Evolutionary conservation across 2,329 filamentous ascomycete genomes (phyloP).

Genomic region (Aureobasidium sp.): DNA sequence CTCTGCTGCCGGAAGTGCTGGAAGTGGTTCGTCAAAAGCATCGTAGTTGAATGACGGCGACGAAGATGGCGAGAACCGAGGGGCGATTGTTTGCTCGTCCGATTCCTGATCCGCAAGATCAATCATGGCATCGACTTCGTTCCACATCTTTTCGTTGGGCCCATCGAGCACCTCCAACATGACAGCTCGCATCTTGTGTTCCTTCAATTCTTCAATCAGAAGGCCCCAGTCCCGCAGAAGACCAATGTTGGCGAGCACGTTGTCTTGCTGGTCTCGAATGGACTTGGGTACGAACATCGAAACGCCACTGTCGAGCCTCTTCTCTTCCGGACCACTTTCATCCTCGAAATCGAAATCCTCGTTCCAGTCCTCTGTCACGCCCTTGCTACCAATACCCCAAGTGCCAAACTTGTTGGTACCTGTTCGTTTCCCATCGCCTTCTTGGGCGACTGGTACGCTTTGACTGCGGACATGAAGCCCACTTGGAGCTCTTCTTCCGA

Average conservation of each 20-base stretch:
- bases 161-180: slow-evolving; percentile 60
- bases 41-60: slow-evolving; percentile 52
- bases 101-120: slow-evolving; percentile 66
- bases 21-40: slow-evolving; percentile 47
- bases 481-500: slow-evolving; percentile 60
- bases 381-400: slow-evolving; percentile 74
- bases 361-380: slow-evolving; percentile 80
- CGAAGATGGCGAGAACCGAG: slow-evolving; percentile 48
- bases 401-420: slow-evolving; percentile 67
- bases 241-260: slow-evolving; percentile 75
- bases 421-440: slow-evolving; percentile 50
- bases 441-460: slow-evolving; percentile 66
- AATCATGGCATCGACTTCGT: slow-evolving; percentile 80
- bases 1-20: not conserved
- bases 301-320: slow-evolving; percentile 38
- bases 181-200: slow-evolving; percentile 62
- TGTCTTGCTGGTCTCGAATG: slow-evolving; percentile 75
- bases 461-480: slow-evolving; percentile 70
- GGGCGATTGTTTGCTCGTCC: slow-evolving; percentile 46
- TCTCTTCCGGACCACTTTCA: slow-evolving; percentile 29
- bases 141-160: slow-evolving; percentile 57
- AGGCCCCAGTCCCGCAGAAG: slow-evolving; percentile 75
- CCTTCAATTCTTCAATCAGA: slow-evolving; percentile 75
- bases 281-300: slow-evolving; percentile 68
- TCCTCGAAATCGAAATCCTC: slow-evolving; percentile 77